Evolutionary conservation across 129 eudicot genomes (phyloP).

Genomic region (Calendula officinalis): DNA sequence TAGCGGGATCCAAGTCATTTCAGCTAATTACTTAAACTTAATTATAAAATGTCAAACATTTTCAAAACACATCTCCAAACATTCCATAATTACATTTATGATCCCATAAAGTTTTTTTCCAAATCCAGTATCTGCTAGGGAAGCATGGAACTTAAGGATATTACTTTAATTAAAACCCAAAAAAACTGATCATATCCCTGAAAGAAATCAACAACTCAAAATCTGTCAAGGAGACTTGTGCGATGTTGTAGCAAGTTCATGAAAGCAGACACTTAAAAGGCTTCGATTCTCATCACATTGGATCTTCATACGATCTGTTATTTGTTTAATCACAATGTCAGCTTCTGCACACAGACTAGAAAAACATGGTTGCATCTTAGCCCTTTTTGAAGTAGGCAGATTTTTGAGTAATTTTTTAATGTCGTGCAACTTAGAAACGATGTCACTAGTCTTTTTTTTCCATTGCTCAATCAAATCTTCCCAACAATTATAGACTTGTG

Average conservation of each 20-base stretch:
- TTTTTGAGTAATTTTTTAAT: neutral
- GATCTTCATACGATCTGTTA: conserved; percentile 4
- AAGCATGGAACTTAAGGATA: too few relatives aligned
- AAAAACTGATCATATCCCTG: too few relatives aligned
- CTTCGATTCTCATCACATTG: neutral
- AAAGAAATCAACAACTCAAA: neutral
- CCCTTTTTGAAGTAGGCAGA: conserved; percentile 7
- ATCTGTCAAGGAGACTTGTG: neutral
- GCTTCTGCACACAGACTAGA: conserved; percentile 16
- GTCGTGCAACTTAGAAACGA: neutral
- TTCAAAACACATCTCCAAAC: too few relatives aligned
- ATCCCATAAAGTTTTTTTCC: too few relatives aligned
- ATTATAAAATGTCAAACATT: too few relatives aligned
- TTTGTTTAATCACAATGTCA: neutral
- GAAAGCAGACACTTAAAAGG: neutral
- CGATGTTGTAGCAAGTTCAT: neutral
- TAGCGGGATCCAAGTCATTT: too few relatives aligned
- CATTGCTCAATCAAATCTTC: neutral
- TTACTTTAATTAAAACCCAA: too few relatives aligned
- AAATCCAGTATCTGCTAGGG: too few relatives aligned
- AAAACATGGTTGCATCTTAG: neutral
- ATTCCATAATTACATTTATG: too few relatives aligned
- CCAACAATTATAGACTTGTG: neutral
- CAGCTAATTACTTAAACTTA: too few relatives aligned
- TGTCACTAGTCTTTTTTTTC: neutral